phyloP scores from a whole-genome alignment of 2,329 filamentous ascomycete species.

The Fusarium heterosporum region DNA sequence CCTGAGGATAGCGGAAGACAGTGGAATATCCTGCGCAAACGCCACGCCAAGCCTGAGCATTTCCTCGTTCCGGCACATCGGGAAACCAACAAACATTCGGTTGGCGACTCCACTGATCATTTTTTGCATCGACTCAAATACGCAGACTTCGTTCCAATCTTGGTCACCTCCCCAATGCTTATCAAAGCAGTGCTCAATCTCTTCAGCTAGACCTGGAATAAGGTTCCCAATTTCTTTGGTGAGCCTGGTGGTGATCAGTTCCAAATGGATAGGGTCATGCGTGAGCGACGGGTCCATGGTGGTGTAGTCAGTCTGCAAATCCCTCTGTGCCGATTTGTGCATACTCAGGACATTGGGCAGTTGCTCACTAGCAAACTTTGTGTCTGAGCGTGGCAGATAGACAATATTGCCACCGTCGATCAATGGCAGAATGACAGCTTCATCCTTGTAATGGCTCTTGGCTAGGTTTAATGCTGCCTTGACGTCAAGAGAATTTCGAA shows the following conservation, averaged over 20 bases:
- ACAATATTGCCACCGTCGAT: conserved; percentile 1
- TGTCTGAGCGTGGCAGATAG: conserved; percentile 11
- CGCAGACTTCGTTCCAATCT: conserved; percentile 1
- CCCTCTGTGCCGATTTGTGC: conserved; percentile 3
- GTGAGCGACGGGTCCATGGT: conserved; percentile 15
- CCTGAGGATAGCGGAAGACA: background rate
- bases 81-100: background rate
- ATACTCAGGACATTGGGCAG: conserved; percentile 6
- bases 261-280: conserved; percentile 9
- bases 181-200: conserved; percentile 1
- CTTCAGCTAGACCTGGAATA: conserved; percentile 1
- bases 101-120: conserved; percentile 10
- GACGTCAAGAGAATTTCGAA: conserved; percentile 3
- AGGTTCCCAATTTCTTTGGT: conserved; percentile 22
- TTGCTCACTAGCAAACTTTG: conserved; percentile 17
- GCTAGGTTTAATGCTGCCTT: background rate
- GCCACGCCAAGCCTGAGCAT: conserved; percentile 5
- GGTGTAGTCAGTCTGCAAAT: conserved; percentile 15
- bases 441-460: conserved; percentile 1
- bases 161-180: background rate
- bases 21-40: conserved; percentile 10
- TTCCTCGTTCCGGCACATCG: conserved; percentile 3
- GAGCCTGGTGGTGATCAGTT: background rate
- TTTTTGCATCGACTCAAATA: background rate
- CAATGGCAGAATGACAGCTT: background rate